Evolutionary conservation across 1,284 basidiomycete genomes (phyloP), one percentile per base, ranked within the genome.

Genomic region (Cryptococcus maquisensis): DNA sequence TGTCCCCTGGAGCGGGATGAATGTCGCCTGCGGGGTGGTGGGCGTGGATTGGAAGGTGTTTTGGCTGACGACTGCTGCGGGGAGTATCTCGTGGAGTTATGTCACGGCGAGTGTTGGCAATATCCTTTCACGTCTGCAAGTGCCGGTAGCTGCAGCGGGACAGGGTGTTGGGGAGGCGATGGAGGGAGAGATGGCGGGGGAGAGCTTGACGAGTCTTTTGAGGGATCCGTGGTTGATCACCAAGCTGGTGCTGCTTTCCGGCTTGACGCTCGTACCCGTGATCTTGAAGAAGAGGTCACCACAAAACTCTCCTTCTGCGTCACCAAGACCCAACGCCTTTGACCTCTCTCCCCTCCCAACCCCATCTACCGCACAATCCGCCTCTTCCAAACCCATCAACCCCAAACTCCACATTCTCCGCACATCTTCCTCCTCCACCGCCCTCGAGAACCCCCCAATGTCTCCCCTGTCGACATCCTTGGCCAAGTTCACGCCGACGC

Each of bases 1-100:
- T 51, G 89, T 95, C 9, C 90, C 90, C 4, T 95, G 90, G 90
- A 90, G 88, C 51, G 91, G 89, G 52, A 90, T 95, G 79, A 95
- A 95, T 71, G 87, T 95, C 55, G 91, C 91, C 32, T 92, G 87
- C 72, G 90, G 90, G 46, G 88, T 93, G 16, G 89, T 88, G 64
- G 86, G 87, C 35, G 89, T 95, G 23, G 78, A 91, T 67, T 92
- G 89, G 73, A 80, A 86, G 65, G 78, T 90, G 24, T 55, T 92
- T 87, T 80, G 90, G 90, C 64, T 90, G 83, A 52, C 84, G 80
- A 66, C 79, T 84, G 63, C 91, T 83, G 32, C 92, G 83, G 90
- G 94, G 83, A 63, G 88, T 83, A 54, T 90, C 84, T 67, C 90
- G 84, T 74, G 93, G 91, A 73, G 67, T 16, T 77, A 77, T 55